Base-by-base conservation (phyloP, 352 stramenopile genomes). In the Pythium inflatum region DNA sequence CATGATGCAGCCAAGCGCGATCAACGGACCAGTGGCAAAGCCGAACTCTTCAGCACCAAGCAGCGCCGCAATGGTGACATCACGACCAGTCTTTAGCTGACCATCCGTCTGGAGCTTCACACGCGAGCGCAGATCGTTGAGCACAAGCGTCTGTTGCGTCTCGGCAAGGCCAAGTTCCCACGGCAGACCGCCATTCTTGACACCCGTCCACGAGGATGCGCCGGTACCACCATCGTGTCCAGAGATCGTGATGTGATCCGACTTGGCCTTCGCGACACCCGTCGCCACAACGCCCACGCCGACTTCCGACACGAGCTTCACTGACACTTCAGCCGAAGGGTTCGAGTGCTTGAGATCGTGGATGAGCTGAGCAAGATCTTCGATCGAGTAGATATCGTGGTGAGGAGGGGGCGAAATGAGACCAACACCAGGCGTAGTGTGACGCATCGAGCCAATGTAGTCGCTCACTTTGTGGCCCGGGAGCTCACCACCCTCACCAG, bases 321-420 rank as follows among this genome's bases (percentile, higher is more conserved):
- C 94, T 28, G 86, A 98, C 3, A 99, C 92, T 79, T 98, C 92
- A 50, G 84, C 87, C 16, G 82, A 89, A 12, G 95, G 95, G 67
- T 99, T 98, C 31, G 94, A 95, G 78, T 98, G 97, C 80, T 99
- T 99, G 12, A 99, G 80, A 81, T 99, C 97, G 81, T 99, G 94
- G 72, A 99, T 98, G 34, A 99, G 85, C 79, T 99, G 97, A 5
- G 96, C 96, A 48, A 99, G 76, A 87, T 99, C 96, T 80, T 99
- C 97, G 68, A 99, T 99, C 12, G 94, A 98, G 79, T 99, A 99
- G 82, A 99, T 99, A 75, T 99, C 97, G 80, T 99, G 97, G 69
- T 99, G 97, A 18, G 97, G 97, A 40, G 97, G 96, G 53, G 97
- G 97, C 3, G 94, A 98, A 74, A 99, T 99, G 22, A 99, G 81